These are phyloP conservation scores for Plantago ovata DNA, from an alignment of 257 asterid genomes.

Conservation along the genomic window DNA sequence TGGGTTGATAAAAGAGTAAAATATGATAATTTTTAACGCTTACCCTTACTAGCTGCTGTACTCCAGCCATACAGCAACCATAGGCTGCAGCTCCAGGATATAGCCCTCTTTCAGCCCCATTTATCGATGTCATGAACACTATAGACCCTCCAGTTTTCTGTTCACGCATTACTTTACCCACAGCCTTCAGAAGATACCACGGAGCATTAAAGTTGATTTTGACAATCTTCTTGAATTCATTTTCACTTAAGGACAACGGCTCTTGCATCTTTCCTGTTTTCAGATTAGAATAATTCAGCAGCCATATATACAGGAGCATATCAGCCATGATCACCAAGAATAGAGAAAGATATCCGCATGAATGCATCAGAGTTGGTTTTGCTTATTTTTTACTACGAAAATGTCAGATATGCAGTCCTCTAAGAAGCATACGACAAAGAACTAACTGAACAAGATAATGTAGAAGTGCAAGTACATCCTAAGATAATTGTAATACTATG, in stretches of 20 bases:
- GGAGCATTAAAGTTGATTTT: slow-evolving; percentile 67
- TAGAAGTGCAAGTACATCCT: too few relatives aligned
- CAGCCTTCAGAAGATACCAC: slow-evolving; percentile 84
- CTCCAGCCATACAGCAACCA: slow-evolving; percentile 89
- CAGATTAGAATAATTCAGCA: slow-evolving; percentile 1
- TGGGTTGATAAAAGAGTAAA: not conserved
- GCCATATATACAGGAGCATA: too few relatives aligned
- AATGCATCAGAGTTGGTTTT: too few relatives aligned
- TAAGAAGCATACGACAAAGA: too few relatives aligned
- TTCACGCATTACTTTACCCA: slow-evolving; percentile 69
- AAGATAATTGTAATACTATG: too few relatives aligned
- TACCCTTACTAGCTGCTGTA: slow-evolving; percentile 88
- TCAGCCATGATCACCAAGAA: too few relatives aligned
- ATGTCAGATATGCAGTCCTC: too few relatives aligned
- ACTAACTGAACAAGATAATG: too few relatives aligned
- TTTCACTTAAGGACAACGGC: slow-evolving; percentile 56
- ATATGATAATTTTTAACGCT: slow-evolving; percentile 21
- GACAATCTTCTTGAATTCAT: slow-evolving; percentile 71
- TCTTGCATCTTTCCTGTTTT: slow-evolving; percentile 87
- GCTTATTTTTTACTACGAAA: too few relatives aligned
- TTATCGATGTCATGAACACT: slow-evolving; percentile 62
- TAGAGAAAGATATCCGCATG: too few relatives aligned
- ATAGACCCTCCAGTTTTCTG: slow-evolving; percentile 82
- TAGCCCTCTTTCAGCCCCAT: slow-evolving; percentile 88
- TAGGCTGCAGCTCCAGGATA: slow-evolving; percentile 96